A percentile compares a stretch with the other conserved stretches of the same genome.
phyloP scores from a whole-genome alignment of 441 rosid species.

The Cnidoscolus chayamansa region DNA sequence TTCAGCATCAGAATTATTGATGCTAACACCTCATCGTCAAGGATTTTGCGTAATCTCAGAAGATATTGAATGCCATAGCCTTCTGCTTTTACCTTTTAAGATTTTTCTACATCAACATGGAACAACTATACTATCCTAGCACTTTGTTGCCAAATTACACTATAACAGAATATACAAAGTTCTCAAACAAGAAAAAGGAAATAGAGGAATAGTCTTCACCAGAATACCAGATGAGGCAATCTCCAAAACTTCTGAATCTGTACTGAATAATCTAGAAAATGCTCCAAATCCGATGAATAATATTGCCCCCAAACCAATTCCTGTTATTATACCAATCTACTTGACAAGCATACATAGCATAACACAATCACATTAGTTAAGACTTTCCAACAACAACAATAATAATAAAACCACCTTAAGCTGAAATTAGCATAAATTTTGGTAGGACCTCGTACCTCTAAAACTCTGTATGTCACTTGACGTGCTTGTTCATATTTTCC shows the following conservation, averaged over 20 bases:
- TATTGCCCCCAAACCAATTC: slow-evolving; percentile 61
- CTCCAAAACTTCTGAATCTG: slow-evolving; percentile 74
- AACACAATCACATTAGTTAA: slow-evolving; percentile 18
- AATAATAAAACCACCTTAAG: slow-evolving; percentile 2
- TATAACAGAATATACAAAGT: not conserved
- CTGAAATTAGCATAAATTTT: not conserved
- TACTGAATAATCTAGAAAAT: slow-evolving; percentile 64
- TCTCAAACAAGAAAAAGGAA: not conserved
- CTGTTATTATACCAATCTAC: slow-evolving; percentile 79
- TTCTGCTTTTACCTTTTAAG: not conserved
- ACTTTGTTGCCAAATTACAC: not conserved
- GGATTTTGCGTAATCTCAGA: not conserved
- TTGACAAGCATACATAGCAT: slow-evolving; percentile 18
- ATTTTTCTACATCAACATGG: not conserved
- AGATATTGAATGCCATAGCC: not conserved
- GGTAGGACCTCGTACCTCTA: slow-evolving; percentile 46
- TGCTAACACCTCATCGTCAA: not conserved
- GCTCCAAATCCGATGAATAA: slow-evolving; percentile 71
- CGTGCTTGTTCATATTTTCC: slow-evolving; percentile 70
- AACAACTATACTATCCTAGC: not conserved
- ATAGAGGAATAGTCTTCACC: slow-evolving; percentile 39
- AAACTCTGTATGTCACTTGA: slow-evolving; percentile 53
- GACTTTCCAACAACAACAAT: not conserved
- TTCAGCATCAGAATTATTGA: not conserved
- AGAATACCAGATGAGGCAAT: slow-evolving; percentile 72